Conservation (phyloP, 345 rosid genomes). For the Garcia nutans region DNA sequence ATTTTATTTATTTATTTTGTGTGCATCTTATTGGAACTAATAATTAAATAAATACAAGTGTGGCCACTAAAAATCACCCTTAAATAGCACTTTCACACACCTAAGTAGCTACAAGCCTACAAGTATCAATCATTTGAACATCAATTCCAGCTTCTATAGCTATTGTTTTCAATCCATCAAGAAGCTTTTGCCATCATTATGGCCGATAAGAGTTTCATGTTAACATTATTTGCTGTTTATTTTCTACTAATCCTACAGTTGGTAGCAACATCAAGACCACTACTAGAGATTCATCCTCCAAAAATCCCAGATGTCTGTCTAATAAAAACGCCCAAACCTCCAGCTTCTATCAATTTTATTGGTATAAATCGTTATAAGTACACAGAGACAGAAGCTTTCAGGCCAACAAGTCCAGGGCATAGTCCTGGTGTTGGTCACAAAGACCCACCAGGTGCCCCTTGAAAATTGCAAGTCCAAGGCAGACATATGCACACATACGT, state of each 20-base stretch:
- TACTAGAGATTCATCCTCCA: conserved; percentile 25
- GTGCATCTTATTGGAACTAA: too few relatives aligned
- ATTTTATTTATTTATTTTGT: conserved; percentile 1
- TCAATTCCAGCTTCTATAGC: too few relatives aligned
- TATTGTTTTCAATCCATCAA: too few relatives aligned
- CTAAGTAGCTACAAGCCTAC: background rate
- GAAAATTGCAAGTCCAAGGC: background rate
- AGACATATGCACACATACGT: too few relatives aligned
- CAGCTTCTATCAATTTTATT: conserved; percentile 1
- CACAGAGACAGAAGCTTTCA: conserved; percentile 27
- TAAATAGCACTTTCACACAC: conserved; percentile 25
- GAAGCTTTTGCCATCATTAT: conserved; percentile 7
- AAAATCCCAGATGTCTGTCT: background rate
- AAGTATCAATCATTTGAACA: background rate
- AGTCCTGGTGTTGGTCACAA: conserved; percentile 52
- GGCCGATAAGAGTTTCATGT: conserved; percentile 20
- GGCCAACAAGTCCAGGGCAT: conserved; percentile 51
- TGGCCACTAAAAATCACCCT: conserved; percentile 21
- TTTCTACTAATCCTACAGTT: conserved; percentile 26
- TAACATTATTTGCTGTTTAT: conserved; percentile 13
- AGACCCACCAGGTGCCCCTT: conserved; percentile 25
- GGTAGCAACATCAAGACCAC: conserved; percentile 26
- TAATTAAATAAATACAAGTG: conserved; percentile 11
- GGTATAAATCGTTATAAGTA: conserved; percentile 30
- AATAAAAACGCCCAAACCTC: conserved; percentile 12